Percentiles rank a stretch among this genome's conserved stretches.
Conservation (phyloP, 768 basidiomycete genomes). For the Agaricus blazei region DNA sequence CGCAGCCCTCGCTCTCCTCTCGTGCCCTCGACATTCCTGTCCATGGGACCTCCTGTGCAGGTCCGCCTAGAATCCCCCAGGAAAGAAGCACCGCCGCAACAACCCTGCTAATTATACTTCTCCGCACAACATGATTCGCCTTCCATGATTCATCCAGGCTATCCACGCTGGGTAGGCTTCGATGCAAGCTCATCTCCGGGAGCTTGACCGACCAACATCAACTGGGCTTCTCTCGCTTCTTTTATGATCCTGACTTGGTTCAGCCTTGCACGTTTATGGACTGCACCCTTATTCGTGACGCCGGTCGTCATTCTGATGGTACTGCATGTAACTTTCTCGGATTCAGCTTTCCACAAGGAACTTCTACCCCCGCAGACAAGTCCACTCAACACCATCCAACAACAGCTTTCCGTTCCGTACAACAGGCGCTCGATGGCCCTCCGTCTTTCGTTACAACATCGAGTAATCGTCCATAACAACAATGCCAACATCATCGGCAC, state of each 20-base stretch:
- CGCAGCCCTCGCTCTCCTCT: background rate
- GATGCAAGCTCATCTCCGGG: no score
- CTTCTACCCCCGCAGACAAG: background rate
- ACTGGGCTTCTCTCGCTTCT: background rate
- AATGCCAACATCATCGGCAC: background rate
- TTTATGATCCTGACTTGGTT: background rate
- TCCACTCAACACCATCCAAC: background rate
- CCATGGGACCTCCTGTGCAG: no score
- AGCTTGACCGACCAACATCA: background rate
- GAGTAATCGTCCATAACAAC: background rate
- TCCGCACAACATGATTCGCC: no score
- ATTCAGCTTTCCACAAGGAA: background rate
- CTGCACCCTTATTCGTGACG: conserved; percentile 3
- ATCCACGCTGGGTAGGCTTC: no score
- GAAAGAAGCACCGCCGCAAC: no score
- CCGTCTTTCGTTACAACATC: background rate
- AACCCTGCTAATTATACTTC: no score
- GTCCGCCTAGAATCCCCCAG: no score
- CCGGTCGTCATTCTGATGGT: conserved; percentile 5
- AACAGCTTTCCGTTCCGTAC: background rate
- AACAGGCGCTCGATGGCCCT: background rate
- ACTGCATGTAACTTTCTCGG: background rate
- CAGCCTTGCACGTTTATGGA: conserved; percentile 2
- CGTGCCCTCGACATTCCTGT: no score
- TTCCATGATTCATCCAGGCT: no score